phyloP scores from a whole-genome alignment of 305 asterid species.

The Fraxinus platypoda region DNA sequence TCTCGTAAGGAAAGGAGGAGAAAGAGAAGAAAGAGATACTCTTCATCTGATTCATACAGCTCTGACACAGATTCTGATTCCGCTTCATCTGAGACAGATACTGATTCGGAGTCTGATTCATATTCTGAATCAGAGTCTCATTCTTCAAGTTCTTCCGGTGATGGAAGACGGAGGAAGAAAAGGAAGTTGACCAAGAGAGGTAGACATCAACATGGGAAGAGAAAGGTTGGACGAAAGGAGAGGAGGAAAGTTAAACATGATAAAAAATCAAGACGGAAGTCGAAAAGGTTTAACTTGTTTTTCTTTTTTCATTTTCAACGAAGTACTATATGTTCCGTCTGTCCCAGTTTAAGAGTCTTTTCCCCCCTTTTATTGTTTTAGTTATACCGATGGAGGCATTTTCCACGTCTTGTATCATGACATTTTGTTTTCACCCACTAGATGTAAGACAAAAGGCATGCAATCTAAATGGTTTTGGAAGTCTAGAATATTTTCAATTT shows the following conservation, averaged over 20 bases:
- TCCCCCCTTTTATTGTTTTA: background rate
- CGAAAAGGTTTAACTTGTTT: slow-evolving; percentile 33
- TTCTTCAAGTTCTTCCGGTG: slow-evolving; percentile 87
- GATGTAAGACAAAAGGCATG: slow-evolving; percentile 9
- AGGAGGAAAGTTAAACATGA: slow-evolving; percentile 42
- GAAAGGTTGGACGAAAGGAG: slow-evolving; percentile 37
- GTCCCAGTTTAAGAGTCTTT: background rate
- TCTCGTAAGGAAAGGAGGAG: slow-evolving; percentile 47
- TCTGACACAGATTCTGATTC: slow-evolving; percentile 70
- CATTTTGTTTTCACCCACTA: background rate
- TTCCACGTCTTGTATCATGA: slow-evolving; percentile 8
- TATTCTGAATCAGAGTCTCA: slow-evolving; percentile 55
- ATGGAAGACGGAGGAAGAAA: slow-evolving; percentile 71
- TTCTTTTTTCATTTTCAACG: slow-evolving; percentile 21
- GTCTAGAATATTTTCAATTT: background rate
- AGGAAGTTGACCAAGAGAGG: slow-evolving; percentile 57
- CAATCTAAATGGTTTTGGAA: background rate
- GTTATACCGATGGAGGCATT: slow-evolving; percentile 4
- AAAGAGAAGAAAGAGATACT: slow-evolving; percentile 60
- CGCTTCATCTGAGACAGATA: slow-evolving; percentile 57
- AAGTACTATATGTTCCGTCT: slow-evolving; percentile 2
- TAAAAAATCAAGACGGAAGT: slow-evolving; percentile 51
- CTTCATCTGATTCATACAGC: slow-evolving; percentile 82
- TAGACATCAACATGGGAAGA: slow-evolving; percentile 47
- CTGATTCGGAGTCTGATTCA: slow-evolving; percentile 56